Evolutionary conservation across 805 yeast genomes (phyloP), one percentile per base, ranked within the genome.

Genomic region (Kazachstania taianensis): DNA sequence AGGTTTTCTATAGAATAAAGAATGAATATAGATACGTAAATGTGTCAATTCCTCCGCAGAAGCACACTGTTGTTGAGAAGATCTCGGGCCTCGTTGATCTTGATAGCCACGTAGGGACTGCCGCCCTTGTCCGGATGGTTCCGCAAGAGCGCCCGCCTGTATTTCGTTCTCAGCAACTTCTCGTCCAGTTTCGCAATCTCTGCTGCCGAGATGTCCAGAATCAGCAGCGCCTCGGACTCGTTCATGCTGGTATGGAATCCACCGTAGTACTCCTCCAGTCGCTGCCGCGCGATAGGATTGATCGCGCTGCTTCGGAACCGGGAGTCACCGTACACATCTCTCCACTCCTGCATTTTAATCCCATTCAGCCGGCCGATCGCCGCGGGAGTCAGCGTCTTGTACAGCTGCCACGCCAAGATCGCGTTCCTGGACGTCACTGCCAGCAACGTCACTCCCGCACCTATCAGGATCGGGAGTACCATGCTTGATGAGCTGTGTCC

Each of bases 41-140:
- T 9, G 9, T 22, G 4, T 26, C 31, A 44, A 13, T 35, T 35
- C 35, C 40, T 42, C 28, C 42, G 41, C 19, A 53, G 16, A 33
- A 55, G 38, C 9, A 47, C 40, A 26, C 57, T 52, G 10, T 44
- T 41, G 18, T 35, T 34, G 55, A 83, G 63, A 49, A 81, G 72
- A 49, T 84, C 94, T 52, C 80, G 79, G 19, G 96, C 96, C 62
- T 87, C 95, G 57, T 87, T 87, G 42, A 87, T 80, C 65, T 87
- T 87, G 40, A 87, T 78, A 32, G 96, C 95, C 58, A 87, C 57
- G 50, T 72, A 85, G 19, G 94, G 82, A 8, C 94, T 80, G 2
- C 96, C 96, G 23, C 96, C 96, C 55, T 78, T 81, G 64, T 87
- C 96, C 8, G 96, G 96, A 55, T 87, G 96, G 57, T 87, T 87